Conservation (phyloP, 495 filamentous ascomycete genomes). For the Aspergillus olivimuriae region DNA sequence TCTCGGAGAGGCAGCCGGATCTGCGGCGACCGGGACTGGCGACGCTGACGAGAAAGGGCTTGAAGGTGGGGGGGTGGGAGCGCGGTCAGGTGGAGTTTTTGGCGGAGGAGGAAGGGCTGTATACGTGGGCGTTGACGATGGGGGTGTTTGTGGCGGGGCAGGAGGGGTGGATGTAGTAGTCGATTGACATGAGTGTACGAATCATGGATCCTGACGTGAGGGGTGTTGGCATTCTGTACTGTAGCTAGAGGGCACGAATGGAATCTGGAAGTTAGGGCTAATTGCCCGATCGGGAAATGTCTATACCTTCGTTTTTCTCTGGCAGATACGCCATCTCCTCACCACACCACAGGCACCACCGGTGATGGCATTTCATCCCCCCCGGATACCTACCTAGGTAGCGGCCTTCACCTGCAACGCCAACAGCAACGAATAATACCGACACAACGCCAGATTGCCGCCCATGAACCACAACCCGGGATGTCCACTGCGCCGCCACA, state of each 20-base stretch:
- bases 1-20: background rate
- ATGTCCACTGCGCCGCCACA: conserved; percentile 68
- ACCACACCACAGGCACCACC: no score
- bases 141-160: conserved; percentile 29
- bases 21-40: conserved; percentile 13
- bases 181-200: no score
- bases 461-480: conserved; percentile 82
- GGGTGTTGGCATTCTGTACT: no score
- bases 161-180: conserved; percentile 33
- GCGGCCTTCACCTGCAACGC: conserved; percentile 74
- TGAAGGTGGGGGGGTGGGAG: conserved; percentile 16
- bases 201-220: no score
- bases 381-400: no score
- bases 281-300: no score
- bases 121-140: conserved; percentile 28
- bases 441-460: conserved; percentile 67
- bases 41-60: conserved; percentile 10
- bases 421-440: conserved; percentile 65
- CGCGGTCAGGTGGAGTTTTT: conserved; percentile 5
- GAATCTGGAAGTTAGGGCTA: no score
- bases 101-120: conserved; percentile 17
- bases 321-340: no score
- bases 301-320: no score
- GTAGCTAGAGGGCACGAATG: no score
- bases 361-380: no score